Evolutionary conservation across 2,329 filamentous ascomycete species (phyloP).

Genomic region (Aspergillus tanneri): DNA sequence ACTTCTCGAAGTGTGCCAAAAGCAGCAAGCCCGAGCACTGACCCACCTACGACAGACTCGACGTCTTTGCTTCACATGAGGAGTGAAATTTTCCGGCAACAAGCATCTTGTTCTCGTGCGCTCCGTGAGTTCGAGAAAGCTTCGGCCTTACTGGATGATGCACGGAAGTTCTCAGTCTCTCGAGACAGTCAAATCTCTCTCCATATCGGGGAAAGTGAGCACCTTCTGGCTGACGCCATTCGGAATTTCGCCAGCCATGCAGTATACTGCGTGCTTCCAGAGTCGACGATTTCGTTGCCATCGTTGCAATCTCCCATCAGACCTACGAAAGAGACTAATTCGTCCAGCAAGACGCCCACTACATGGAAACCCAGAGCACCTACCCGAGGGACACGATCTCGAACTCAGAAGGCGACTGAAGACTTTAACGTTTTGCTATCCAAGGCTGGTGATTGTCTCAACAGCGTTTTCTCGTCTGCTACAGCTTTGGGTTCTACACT

Average conservation of each 20-base stretch:
- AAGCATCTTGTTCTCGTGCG: slow-evolving; percentile 49
- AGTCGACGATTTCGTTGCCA: slow-evolving; percentile 87
- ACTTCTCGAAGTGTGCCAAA: slow-evolving; percentile 24
- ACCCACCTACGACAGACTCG: slow-evolving; percentile 34
- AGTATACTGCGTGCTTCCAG: slow-evolving; percentile 83
- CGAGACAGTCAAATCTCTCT: slow-evolving; percentile 63
- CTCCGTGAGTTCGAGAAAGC: slow-evolving; percentile 58
- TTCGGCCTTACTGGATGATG: slow-evolving; percentile 50
- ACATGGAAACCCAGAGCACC: slow-evolving; percentile 30
- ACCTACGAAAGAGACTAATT: slow-evolving; percentile 37
- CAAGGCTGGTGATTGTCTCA: slow-evolving; percentile 36
- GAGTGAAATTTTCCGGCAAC: slow-evolving; percentile 52
- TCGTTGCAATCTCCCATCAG: slow-evolving; percentile 53
- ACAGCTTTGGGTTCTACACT: slow-evolving; percentile 40
- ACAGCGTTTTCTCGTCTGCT: slow-evolving; percentile 33
- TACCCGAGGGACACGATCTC: slow-evolving; percentile 26
- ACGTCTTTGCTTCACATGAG: slow-evolving; percentile 45
- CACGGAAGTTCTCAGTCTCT: slow-evolving; percentile 33
- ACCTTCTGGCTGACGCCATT: slow-evolving; percentile 41
- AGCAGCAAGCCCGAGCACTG: slow-evolving; percentile 14
- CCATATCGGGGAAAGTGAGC: slow-evolving; percentile 38
- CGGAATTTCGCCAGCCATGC: slow-evolving; percentile 69
- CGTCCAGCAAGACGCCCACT: slow-evolving; percentile 27
- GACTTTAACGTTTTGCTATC: slow-evolving; percentile 40
- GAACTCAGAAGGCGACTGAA: slow-evolving; percentile 31